Percentiles rank a stretch among this genome's conserved stretches.
Conservation (phyloP, 768 basidiomycete genomes). For the Russula dissimulans region DNA sequence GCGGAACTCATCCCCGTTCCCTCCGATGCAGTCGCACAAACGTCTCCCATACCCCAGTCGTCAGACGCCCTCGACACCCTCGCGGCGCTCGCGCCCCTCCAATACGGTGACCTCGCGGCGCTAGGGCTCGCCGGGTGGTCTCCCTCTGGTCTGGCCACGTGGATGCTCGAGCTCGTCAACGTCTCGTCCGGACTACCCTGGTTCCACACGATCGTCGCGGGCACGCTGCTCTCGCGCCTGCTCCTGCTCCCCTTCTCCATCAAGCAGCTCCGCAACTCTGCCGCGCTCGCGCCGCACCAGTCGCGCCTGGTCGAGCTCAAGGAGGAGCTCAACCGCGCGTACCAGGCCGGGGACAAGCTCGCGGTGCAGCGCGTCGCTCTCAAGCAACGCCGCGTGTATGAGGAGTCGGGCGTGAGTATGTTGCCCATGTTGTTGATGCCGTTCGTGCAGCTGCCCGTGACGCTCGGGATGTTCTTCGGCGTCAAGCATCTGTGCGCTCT, state of each 20-base stretch:
- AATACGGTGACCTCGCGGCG: conserved; percentile 64
- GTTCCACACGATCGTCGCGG: conserved; percentile 72
- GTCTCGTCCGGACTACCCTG: conserved; percentile 66
- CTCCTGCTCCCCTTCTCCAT: conserved; percentile 54
- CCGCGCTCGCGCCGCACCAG: conserved; percentile 52
- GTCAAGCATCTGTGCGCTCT: conserved; percentile 60
- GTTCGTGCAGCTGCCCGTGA: conserved; percentile 65
- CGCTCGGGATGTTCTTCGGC: conserved; percentile 77
- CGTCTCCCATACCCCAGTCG: background rate
- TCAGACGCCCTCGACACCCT: conserved; percentile 3
- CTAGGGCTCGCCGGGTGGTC: conserved; percentile 56
- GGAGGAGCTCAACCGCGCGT: conserved; percentile 34
- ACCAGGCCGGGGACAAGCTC: conserved; percentile 30
- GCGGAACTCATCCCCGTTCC: background rate
- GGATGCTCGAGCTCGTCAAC: conserved; percentile 59
- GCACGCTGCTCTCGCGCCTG: conserved; percentile 52
- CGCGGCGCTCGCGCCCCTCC: conserved; percentile 36
- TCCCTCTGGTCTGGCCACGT: conserved; percentile 54
- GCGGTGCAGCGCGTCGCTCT: conserved; percentile 36
- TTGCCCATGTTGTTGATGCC: conserved; percentile 43
- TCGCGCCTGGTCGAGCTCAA: conserved; percentile 47
- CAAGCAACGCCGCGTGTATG: conserved; percentile 45
- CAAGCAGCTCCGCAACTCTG: conserved; percentile 45
- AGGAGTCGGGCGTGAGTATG: conserved; percentile 57
- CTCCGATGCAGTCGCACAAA: background rate